Evolutionary conservation across 345 rosid genomes (phyloP).

Genomic region (Populus deltoides): DNA sequence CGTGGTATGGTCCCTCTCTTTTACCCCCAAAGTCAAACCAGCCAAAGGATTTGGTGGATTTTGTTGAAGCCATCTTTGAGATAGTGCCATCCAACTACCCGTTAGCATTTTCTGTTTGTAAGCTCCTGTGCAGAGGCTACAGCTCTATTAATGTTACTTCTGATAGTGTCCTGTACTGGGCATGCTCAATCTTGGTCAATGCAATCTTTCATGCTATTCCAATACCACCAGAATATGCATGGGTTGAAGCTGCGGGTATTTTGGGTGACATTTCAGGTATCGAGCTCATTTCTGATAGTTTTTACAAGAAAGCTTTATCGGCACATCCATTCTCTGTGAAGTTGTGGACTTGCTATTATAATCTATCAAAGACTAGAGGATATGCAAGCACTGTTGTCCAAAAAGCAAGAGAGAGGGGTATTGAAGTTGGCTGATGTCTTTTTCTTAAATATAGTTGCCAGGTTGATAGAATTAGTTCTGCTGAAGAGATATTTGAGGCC

Average conservation of each 20-base stretch:
- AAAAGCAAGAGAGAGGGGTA: conserved; percentile 64
- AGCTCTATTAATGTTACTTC: conserved; percentile 17
- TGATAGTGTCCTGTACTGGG: conserved; percentile 66
- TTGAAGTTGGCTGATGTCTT: conserved; percentile 35
- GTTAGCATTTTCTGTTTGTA: conserved; percentile 59
- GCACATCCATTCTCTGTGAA: conserved; percentile 68
- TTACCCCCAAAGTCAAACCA: conserved; percentile 50
- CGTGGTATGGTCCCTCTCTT: conserved; percentile 72
- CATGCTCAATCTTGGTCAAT: conserved; percentile 48
- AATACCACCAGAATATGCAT: conserved; percentile 68
- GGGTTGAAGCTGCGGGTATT: conserved; percentile 69
- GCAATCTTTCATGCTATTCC: conserved; percentile 68
- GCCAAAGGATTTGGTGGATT: conserved; percentile 65
- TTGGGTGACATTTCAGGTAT: conserved; percentile 38
- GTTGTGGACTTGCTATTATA: conserved; percentile 52
- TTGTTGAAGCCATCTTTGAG: conserved; percentile 71
- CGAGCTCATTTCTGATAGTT: conserved; percentile 44
- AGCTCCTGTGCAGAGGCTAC: conserved; percentile 38
- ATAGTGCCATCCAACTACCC: conserved; percentile 65
- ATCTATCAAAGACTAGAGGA: conserved; percentile 30
- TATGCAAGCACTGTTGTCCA: conserved; percentile 34
- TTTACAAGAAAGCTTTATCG: conserved; percentile 57
- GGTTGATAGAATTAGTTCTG: conserved; percentile 17
- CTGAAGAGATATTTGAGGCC: neutral
- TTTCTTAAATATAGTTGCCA: neutral